phyloP scores from a whole-genome alignment of 352 stramenopile species.

The Phytopythium helicoides region DNA sequence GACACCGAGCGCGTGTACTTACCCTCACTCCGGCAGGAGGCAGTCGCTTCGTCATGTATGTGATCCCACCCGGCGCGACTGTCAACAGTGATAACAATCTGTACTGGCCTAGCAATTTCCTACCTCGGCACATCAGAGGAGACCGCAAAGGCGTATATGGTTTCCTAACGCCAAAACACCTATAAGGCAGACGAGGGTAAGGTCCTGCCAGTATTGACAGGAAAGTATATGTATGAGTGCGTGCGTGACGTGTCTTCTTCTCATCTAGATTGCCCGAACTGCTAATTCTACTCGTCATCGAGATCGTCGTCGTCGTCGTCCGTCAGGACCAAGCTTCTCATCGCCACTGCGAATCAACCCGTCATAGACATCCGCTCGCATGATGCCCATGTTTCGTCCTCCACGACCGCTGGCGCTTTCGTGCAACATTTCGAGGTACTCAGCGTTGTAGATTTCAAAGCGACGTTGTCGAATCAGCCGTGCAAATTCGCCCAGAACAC shows the following conservation, averaged over 20 bases:
- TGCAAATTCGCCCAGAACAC: conserved; percentile 65
- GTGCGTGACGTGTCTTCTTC: neutral
- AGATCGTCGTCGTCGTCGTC: conserved; percentile 1
- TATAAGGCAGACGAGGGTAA: conserved; percentile 8
- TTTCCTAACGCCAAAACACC: conserved; percentile 43
- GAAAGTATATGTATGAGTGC: neutral
- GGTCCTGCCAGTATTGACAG: neutral
- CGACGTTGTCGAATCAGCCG: conserved; percentile 75
- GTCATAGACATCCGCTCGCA: conserved; percentile 2
- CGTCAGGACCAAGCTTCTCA: conserved; percentile 2
- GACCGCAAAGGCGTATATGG: conserved; percentile 66
- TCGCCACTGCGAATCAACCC: neutral
- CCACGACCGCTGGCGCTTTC: conserved; percentile 23
- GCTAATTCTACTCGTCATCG: conserved; percentile 11
- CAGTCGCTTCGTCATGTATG: conserved; percentile 51
- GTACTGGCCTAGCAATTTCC: conserved; percentile 56
- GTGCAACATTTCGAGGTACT: conserved; percentile 87
- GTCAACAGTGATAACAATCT: conserved; percentile 71
- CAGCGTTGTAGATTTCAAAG: conserved; percentile 87
- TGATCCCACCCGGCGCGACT: conserved; percentile 68
- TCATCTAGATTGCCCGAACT: conserved; percentile 1
- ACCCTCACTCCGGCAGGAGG: conserved; percentile 6
- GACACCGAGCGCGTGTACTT: conserved; percentile 3
- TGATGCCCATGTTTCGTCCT: conserved; percentile 16
- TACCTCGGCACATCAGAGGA: conserved; percentile 35